Conservation (phyloP, 257 asterid genomes). For the Oldenlandia corymbosa region DNA sequence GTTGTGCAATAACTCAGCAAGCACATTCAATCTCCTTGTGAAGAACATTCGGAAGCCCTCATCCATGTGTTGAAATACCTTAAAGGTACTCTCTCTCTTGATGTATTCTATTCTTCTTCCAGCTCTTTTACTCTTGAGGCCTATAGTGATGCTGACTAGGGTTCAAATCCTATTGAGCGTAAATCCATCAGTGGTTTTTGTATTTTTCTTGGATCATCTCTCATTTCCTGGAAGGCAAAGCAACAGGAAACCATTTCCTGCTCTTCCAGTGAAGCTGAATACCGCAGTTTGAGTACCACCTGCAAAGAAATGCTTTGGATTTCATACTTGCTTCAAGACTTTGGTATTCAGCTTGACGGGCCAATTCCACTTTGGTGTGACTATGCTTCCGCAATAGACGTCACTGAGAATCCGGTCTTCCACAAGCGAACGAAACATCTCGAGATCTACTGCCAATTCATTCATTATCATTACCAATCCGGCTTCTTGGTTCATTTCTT, state of each 20-base stretch:
- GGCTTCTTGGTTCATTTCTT: neutral
- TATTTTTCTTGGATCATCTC: neutral
- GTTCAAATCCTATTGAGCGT: neutral
- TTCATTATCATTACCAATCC: neutral
- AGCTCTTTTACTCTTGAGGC: no score
- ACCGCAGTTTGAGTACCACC: neutral
- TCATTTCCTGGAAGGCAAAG: neutral
- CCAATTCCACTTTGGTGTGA: neutral
- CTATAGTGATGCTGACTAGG: neutral
- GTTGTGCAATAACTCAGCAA: no score
- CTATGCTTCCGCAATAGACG: neutral
- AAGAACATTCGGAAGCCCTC: no score
- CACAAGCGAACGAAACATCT: conserved; percentile 3
- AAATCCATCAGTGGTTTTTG: neutral
- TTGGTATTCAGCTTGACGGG: neutral
- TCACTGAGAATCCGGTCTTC: neutral
- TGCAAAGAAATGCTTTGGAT: neutral
- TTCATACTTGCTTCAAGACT: neutral
- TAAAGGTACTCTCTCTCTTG: no score
- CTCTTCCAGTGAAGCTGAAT: neutral
- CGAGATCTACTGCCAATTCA: neutral
- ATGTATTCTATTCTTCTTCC: no score
- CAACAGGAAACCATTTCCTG: neutral
- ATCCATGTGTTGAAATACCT: no score
- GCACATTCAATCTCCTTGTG: no score